Evolutionary conservation across 177 flowering plant genomes (phyloP), one percentile per base, ranked within the genome.

Genomic region (Tripterygium wilfordii): DNA sequence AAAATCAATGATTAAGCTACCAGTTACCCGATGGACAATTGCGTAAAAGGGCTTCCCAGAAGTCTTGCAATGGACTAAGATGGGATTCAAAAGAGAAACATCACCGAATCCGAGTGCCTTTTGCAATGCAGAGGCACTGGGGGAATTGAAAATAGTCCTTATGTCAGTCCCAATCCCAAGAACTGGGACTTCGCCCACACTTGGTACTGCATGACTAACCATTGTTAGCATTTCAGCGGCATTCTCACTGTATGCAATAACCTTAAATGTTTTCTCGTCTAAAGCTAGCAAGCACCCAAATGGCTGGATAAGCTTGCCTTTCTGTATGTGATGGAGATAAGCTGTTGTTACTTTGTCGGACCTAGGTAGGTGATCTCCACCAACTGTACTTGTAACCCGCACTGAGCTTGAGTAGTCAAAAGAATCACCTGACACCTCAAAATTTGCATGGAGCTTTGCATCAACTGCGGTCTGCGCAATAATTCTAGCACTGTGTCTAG

Each of bases 1-100:
- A 48, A 94, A 90, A 57, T 94, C 99, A 35, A 94, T 68, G 48
- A 94, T 72, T 49, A 90, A 64, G 56, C 97, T 80, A 31, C 85
- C 92, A 0, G 92, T 87, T 0, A 94, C 97, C 24, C 96, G 70
- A 32, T 94, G 99, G 43, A 78, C 54, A 44, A 94, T 83, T 4
- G 97, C 99, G 61, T 94, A 94, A 41, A 83, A 90, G 33, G 97
- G 97, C 65, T 87, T 94, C 53, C 95, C 97, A 16, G 97, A 83
- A 24, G 92, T 75, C 64, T 78, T 94, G 61, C 96, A 94, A 47
- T 94, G 97, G 16, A 94, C 96, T 48, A 87, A 56, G 27, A 94
- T 75, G 16, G 99, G 99, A 64, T 89, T 94, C 67, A 89, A 59
- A 31, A 94, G 71, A 26, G 95, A 71, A 51, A 94, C 92, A 23